These are phyloP conservation scores for Xylona heveae DNA, from an alignment of 495 filamentous ascomycete genomes.

Conservation along the genomic window DNA sequence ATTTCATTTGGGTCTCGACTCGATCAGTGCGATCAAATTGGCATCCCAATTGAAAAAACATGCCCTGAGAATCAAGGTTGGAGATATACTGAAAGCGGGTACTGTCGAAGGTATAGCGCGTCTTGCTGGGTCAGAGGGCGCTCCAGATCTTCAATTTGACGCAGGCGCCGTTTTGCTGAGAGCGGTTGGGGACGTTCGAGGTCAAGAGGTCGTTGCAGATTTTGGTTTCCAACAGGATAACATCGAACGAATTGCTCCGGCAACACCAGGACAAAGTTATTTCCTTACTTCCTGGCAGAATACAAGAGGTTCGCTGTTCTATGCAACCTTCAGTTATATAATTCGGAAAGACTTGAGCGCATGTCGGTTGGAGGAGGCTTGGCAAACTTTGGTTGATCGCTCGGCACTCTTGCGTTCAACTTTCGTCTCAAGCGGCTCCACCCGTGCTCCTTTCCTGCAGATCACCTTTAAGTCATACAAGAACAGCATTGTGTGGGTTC, in stretches of 20 bases:
- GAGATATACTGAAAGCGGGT: conserved; percentile 41
- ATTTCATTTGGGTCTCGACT: conserved; percentile 76
- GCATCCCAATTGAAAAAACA: conserved; percentile 39
- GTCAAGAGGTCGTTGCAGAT: conserved; percentile 10
- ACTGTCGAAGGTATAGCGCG: conserved; percentile 36
- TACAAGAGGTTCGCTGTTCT: conserved; percentile 34
- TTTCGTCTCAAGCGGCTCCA: conserved; percentile 27
- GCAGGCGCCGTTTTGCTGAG: conserved; percentile 12
- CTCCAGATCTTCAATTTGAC: conserved; percentile 8
- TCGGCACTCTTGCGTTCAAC: conserved; percentile 37
- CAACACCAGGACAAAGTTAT: conserved; percentile 48
- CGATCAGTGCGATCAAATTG: conserved; percentile 66
- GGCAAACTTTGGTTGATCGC: conserved; percentile 29
- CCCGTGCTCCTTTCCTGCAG: conserved; percentile 29
- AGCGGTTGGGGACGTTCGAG: conserved; percentile 16
- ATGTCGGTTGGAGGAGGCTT: conserved; percentile 24
- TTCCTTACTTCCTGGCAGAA: conserved; percentile 50
- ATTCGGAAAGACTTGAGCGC: conserved; percentile 14
- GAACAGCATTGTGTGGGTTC: conserved; percentile 7
- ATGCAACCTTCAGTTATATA: conserved; percentile 36
- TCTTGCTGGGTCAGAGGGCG: conserved; percentile 10
- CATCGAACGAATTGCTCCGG: conserved; percentile 35
- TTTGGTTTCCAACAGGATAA: conserved; percentile 15
- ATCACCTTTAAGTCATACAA: conserved; percentile 17
- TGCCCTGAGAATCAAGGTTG: conserved; percentile 33